Percentiles rank a stretch among this genome's conserved stretches.
phyloP scores from a whole-genome alignment of 371 early-diverging fungal genomes.

The Rhizopus stolonifer region DNA sequence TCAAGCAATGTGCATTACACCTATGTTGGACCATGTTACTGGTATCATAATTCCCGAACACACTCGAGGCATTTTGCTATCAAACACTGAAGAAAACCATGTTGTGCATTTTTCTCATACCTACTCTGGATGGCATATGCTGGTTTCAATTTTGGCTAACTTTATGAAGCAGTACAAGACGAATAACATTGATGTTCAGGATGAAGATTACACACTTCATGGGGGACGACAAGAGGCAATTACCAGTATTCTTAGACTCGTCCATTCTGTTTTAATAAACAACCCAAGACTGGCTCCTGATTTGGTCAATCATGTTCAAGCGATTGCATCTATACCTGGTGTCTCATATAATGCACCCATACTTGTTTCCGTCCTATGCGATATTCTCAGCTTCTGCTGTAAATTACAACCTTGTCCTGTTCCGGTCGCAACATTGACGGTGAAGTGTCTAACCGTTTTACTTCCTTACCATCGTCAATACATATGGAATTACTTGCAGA shows the following conservation, averaged over 20 bases:
- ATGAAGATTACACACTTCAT: slow-evolving; percentile 15
- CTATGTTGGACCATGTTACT: slow-evolving; percentile 1
- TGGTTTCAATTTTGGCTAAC: slow-evolving; percentile 23
- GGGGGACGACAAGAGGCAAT: slow-evolving; percentile 24
- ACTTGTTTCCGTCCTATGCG: slow-evolving; percentile 31
- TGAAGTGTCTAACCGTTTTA: slow-evolving; percentile 34
- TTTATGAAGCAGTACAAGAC: slow-evolving; percentile 8
- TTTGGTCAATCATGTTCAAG: slow-evolving; percentile 36
- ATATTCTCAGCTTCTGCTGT: slow-evolving; percentile 23
- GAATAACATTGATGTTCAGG: slow-evolving; percentile 15
- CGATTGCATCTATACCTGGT: neutral
- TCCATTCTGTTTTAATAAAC: slow-evolving; percentile 23
- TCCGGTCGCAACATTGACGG: slow-evolving; percentile 21
- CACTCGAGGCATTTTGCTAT: slow-evolving; percentile 22
- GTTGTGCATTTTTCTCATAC: slow-evolving; percentile 25
- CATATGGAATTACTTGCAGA: slow-evolving; percentile 36
- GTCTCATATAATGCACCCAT: slow-evolving; percentile 6
- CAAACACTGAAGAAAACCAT: slow-evolving; percentile 7
- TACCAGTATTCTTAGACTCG: slow-evolving; percentile 28
- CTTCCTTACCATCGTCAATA: slow-evolving; percentile 31
- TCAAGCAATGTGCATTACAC: slow-evolving; percentile 19
- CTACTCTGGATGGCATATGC: slow-evolving; percentile 43
- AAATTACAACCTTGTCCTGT: slow-evolving; percentile 14
- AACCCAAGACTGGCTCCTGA: slow-evolving; percentile 19
- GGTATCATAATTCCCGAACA: slow-evolving; percentile 25